These are phyloP conservation scores for Cyberlindnera misumaiensis DNA, from an alignment of 805 yeast species.

Conservation along the genomic window DNA sequence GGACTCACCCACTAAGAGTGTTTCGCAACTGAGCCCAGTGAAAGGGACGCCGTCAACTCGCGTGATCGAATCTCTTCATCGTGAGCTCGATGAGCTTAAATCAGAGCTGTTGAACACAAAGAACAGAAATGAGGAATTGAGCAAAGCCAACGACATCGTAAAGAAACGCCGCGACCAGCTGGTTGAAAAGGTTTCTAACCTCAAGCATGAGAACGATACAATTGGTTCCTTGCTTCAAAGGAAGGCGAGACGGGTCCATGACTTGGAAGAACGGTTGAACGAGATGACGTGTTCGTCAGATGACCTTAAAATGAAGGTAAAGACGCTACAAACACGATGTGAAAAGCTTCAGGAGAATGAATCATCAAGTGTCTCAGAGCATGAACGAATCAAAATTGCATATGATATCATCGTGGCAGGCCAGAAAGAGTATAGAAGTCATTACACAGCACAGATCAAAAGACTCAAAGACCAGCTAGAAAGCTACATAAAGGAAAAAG, in stretches of 20 bases:
- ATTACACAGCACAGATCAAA: slow-evolving; percentile 38
- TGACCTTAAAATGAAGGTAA: slow-evolving; percentile 40
- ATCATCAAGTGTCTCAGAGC: slow-evolving; percentile 40
- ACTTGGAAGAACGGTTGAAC: slow-evolving; percentile 53
- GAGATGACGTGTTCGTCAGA: slow-evolving; percentile 43
- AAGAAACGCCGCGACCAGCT: slow-evolving; percentile 44
- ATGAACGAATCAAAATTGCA: slow-evolving; percentile 47
- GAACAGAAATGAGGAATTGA: slow-evolving; percentile 44
- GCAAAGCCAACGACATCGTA: slow-evolving; percentile 44
- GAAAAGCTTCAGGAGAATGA: slow-evolving; percentile 42
- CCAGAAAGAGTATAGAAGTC: slow-evolving; percentile 45
- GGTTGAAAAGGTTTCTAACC: slow-evolving; percentile 58
- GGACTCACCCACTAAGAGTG: not conserved
- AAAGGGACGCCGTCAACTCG: slow-evolving; percentile 13
- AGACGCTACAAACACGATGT: slow-evolving; percentile 43
- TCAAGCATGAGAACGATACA: slow-evolving; percentile 75
- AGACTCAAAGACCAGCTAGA: slow-evolving; percentile 32
- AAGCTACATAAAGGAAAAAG: slow-evolving; percentile 30
- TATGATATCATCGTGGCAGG: slow-evolving; percentile 50
- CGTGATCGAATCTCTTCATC: slow-evolving; percentile 38
- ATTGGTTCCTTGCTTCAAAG: slow-evolving; percentile 60
- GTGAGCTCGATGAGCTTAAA: slow-evolving; percentile 47
- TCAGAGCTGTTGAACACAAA: slow-evolving; percentile 30
- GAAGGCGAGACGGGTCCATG: slow-evolving; percentile 61
- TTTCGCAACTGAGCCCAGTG: slow-evolving; percentile 2